These are phyloP conservation scores for Kazachstania sp. DNA, from an alignment of 1,139 yeast species.

Conservation along the genomic window DNA sequence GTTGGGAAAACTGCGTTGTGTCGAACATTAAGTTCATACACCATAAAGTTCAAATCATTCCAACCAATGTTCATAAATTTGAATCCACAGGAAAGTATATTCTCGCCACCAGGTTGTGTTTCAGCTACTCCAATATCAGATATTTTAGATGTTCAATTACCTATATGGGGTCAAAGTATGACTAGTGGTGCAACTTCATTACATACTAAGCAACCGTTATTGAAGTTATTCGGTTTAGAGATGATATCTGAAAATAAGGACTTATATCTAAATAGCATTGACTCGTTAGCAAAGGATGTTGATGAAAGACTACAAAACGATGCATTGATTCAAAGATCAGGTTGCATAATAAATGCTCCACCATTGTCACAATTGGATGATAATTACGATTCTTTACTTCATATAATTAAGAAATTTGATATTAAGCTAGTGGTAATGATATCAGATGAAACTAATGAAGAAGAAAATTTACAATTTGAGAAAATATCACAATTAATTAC, in stretches of 20 bases:
- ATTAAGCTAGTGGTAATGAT: slow-evolving; percentile 49
- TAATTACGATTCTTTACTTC: slow-evolving; percentile 32
- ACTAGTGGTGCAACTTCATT: slow-evolving; percentile 80
- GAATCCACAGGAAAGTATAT: slow-evolving; percentile 73
- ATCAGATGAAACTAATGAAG: slow-evolving; percentile 40
- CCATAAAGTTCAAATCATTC: slow-evolving; percentile 53
- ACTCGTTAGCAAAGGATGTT: slow-evolving; percentile 53
- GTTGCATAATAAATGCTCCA: slow-evolving; percentile 79
- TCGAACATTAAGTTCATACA: slow-evolving; percentile 66
- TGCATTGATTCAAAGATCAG: slow-evolving; percentile 43
- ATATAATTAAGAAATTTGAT: slow-evolving; percentile 28
- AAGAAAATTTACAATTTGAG: slow-evolving; percentile 33
- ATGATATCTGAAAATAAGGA: slow-evolving; percentile 49
- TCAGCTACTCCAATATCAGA: slow-evolving; percentile 82
- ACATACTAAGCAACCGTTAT: slow-evolving; percentile 83
- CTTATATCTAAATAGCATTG: slow-evolving; percentile 48
- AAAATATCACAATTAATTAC: slow-evolving; percentile 26
- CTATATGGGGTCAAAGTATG: slow-evolving; percentile 74
- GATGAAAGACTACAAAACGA: slow-evolving; percentile 54
- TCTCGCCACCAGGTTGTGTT: slow-evolving; percentile 75
- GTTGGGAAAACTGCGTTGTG: slow-evolving; percentile 74
- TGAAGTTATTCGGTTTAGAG: slow-evolving; percentile 70
- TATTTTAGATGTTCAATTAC: slow-evolving; percentile 64
- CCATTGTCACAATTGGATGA: slow-evolving; percentile 45
- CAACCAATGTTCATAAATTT: slow-evolving; percentile 72